These are phyloP conservation scores for Leptographium flavum DNA, from an alignment of 2,329 filamentous ascomycete genomes.

Conservation along the genomic window DNA sequence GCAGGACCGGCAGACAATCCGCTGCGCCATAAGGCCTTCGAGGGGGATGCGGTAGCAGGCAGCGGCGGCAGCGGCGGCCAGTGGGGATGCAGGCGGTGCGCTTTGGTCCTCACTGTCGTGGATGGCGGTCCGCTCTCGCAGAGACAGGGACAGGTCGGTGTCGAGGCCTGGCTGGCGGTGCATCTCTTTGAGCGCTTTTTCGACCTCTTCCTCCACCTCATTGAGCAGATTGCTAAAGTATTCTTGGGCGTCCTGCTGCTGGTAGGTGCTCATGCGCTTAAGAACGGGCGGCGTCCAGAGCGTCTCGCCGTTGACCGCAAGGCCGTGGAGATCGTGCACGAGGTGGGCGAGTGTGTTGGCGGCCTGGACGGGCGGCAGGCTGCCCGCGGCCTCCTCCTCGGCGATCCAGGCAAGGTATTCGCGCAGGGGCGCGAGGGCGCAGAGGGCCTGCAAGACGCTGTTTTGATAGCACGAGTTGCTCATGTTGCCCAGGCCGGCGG, in stretches of 20 bases:
- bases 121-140: constrained; percentile 34
- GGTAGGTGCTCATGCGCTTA: constrained; percentile 88
- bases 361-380: constrained; percentile 20
- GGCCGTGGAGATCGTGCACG: constrained; percentile 55
- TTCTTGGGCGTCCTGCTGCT: constrained; percentile 95
- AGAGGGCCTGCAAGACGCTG: constrained; percentile 75
- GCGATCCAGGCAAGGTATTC: constrained; percentile 44
- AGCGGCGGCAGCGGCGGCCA: constrained; percentile 20
- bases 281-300: constrained; percentile 71
- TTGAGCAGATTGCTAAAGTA: constrained; percentile 87
- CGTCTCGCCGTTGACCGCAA: constrained; percentile 55
- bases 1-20: constrained; percentile 75
- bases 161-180: constrained; percentile 25
- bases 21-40: constrained; percentile 75
- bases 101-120: constrained; percentile 45
- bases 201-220: constrained; percentile 66
- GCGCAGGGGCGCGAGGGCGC: constrained; percentile 57
- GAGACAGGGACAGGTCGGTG: constrained; percentile 13
- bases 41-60: constrained; percentile 53
- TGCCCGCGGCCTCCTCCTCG: constrained; percentile 15
- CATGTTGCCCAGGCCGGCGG: constrained; percentile 68
- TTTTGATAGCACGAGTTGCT: constrained; percentile 98
- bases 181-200: constrained; percentile 27
- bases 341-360: constrained; percentile 45
- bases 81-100: constrained; percentile 22